Evolutionary conservation across 2,329 filamentous ascomycete genomes (phyloP), one percentile per base, ranked within the genome.

Genomic region (Cephalotrichum gorgonifer): DNA sequence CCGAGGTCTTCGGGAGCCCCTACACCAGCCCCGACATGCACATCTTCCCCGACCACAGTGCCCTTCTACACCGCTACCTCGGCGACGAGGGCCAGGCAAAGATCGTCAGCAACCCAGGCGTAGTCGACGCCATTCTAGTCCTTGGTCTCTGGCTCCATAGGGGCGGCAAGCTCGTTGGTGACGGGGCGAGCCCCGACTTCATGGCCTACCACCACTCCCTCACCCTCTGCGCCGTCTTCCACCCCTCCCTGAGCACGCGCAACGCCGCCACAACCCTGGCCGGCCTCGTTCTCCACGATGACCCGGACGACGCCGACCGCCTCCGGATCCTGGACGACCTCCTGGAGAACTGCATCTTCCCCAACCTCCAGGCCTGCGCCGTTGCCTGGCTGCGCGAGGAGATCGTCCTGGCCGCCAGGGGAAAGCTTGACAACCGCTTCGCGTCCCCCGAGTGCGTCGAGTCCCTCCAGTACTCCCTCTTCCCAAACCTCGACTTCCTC

Each of bases 311-410:
- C 51, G 70, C 74, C 3, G 72, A 76, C 57, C 71, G 79, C 5
- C 64, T 85, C 15, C 69, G 72, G 26, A 84, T 85, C 53, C 70
- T 85, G 8, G 75, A 80, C 47, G 81, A 85, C 57, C 69, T 83
- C 12, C 64, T 85, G 12, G 79, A 83, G 61, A 80, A 83, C 59
- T 83, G 80, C 67, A 73, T 78, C 55, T 83, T 80, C 55, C 71
- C 78, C 2, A 70, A 74, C 1, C 67, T 85, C 33, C 81, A 82
- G 59, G 80, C 76, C 8, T 79, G 76, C 39, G 80, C 79, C 1
- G 71, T 84, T 4, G 71, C 72, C 4, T 85, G 81, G 81, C 63
- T 83, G 30, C 74, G 78, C 48, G 80, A 83, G 55, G 81, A 84
- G 58, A 65, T 83, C 15, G 68, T 81, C 8, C 60, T 68, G 4